Evolutionary conservation across 2,329 filamentous ascomycete species (phyloP).

Genomic region (Exserohilum rostratum): DNA sequence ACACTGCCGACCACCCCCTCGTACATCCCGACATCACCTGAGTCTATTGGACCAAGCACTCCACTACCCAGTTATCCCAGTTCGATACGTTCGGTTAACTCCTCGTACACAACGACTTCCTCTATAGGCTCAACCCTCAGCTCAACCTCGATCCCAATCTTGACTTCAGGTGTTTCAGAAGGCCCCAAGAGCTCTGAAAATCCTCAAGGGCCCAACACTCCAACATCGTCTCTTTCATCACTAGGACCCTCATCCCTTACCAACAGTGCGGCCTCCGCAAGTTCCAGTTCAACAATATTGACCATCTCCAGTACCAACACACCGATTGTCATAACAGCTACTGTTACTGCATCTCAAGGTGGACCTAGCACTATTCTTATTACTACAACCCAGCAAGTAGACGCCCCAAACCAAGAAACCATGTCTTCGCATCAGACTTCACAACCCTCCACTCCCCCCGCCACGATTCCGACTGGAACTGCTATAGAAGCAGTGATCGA

Average conservation of each 20-base stretch:
- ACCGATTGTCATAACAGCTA: background rate
- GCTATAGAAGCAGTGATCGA: slow-evolving; percentile 18
- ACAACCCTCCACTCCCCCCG: background rate
- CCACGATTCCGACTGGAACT: background rate
- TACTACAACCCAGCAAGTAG: background rate
- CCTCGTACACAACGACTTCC: too few relatives aligned
- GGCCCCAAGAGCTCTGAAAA: background rate
- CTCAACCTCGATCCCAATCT: too few relatives aligned
- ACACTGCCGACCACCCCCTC: too few relatives aligned
- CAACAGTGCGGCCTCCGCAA: too few relatives aligned
- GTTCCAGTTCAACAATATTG: too few relatives aligned
- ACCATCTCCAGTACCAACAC: background rate
- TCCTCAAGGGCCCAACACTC: background rate
- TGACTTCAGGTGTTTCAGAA: background rate
- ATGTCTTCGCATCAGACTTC: background rate
- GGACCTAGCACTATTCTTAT: background rate
- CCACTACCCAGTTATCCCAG: too few relatives aligned
- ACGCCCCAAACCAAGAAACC: background rate
- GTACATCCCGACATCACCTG: too few relatives aligned
- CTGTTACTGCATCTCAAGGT: background rate
- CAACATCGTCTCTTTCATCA: background rate
- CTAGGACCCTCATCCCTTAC: too few relatives aligned
- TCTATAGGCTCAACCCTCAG: too few relatives aligned
- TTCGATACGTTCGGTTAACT: too few relatives aligned
- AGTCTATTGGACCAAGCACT: too few relatives aligned